Evolutionary conservation across 1,139 yeast species (phyloP).

Genomic region (Suhomyces terraborum): DNA sequence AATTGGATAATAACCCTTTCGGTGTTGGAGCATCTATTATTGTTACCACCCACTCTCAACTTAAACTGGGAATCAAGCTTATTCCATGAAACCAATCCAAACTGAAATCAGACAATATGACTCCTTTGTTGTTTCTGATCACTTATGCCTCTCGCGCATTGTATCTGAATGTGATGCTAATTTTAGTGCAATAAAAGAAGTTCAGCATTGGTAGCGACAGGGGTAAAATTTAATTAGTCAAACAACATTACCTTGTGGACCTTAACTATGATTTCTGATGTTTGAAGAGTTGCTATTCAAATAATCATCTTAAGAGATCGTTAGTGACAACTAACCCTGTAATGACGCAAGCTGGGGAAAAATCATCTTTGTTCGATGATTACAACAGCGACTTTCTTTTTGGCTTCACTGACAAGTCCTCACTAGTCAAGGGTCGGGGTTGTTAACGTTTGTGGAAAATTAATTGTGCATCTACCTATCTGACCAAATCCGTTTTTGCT

Average conservation of each 20-base stretch:
- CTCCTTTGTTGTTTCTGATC: slow-evolving; percentile 70
- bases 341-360: slow-evolving; percentile 4
- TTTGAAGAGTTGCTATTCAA: slow-evolving; percentile 48
- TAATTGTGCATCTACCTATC: slow-evolving; percentile 66
- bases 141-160: slow-evolving; percentile 69
- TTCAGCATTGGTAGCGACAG: slow-evolving; percentile 63
- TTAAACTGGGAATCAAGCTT: slow-evolving; percentile 25
- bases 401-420: slow-evolving; percentile 22
- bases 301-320: slow-evolving; percentile 27
- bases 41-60: slow-evolving; percentile 1
- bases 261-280: slow-evolving; percentile 69
- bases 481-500: slow-evolving; percentile 65
- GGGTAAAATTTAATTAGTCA: slow-evolving; percentile 75
- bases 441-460: slow-evolving; percentile 45
- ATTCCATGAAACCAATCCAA: slow-evolving; percentile 36
- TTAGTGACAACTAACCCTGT: slow-evolving; percentile 9
- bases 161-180: slow-evolving; percentile 26
- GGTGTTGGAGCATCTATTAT: no score
- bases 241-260: slow-evolving; percentile 76
- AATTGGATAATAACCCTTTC: no score
- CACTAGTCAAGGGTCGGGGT: slow-evolving; percentile 35
- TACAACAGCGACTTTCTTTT: slow-evolving; percentile 30
- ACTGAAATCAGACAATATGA: slow-evolving; percentile 53
- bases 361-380: slow-evolving; percentile 23
- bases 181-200: slow-evolving; percentile 38